Conservation (phyloP, 495 filamentous ascomycete genomes). For the Aspergillus egyptiacus region DNA sequence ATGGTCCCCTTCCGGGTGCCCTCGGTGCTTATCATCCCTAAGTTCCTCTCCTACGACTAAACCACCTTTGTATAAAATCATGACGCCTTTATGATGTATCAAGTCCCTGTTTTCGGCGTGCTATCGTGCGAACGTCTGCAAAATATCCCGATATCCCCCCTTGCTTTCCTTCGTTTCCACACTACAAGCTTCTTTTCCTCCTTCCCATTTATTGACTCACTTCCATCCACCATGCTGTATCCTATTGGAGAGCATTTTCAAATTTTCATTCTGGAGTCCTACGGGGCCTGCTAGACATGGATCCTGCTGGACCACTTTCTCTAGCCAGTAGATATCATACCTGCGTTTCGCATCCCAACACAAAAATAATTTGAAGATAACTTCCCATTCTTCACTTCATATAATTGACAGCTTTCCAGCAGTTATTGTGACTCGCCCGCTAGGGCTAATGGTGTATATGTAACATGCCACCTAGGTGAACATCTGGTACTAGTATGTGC, state of each 20-base stretch:
- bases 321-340: background rate
- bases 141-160: conserved; percentile 17
- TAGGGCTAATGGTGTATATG: no score
- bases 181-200: background rate
- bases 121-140: background rate
- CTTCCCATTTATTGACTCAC: background rate
- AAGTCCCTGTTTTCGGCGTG: background rate
- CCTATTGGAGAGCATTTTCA: background rate
- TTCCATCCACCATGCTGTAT: background rate
- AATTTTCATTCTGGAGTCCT: background rate
- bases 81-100: conserved; percentile 20
- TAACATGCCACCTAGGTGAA: no score
- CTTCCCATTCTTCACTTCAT: background rate
- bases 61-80: conserved; percentile 18
- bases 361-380: background rate
- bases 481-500: no score
- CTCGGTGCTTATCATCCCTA: conserved; percentile 27
- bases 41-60: conserved; percentile 12
- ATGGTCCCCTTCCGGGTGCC: conserved; percentile 48
- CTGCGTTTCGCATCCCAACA: background rate
- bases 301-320: background rate
- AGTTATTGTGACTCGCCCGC: no score
- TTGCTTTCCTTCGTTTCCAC: background rate
- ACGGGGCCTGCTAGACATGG: background rate
- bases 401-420: no score